phyloP scores from a whole-genome alignment of 495 filamentous ascomycete genomes.

The Talaromyces wortmannii region DNA sequence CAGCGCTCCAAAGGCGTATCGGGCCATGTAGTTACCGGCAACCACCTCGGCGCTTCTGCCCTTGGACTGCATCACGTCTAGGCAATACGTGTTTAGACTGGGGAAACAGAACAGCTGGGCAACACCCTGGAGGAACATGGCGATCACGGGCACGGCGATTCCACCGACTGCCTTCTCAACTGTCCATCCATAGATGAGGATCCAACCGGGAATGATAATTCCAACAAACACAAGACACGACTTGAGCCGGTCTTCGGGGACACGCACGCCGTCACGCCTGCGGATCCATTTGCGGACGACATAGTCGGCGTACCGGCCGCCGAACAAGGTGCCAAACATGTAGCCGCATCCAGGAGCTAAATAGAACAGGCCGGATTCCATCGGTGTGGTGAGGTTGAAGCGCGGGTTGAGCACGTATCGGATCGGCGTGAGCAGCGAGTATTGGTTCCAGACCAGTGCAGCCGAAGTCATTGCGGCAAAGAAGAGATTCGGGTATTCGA shows the following conservation, averaged over 20 bases:
- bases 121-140: conserved; percentile 66
- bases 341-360: conserved; percentile 68
- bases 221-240: conserved; percentile 54
- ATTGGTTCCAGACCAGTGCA: conserved; percentile 67
- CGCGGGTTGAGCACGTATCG: conserved; percentile 69
- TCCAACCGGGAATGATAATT: conserved; percentile 53
- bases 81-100: conserved; percentile 65
- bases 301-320: conserved; percentile 65
- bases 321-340: conserved; percentile 60
- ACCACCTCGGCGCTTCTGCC: conserved; percentile 58
- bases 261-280: conserved; percentile 47
- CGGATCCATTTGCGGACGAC: conserved; percentile 56
- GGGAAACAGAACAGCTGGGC: conserved; percentile 70
- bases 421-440: conserved; percentile 65
- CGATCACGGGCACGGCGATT: conserved; percentile 58
- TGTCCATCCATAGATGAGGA: conserved; percentile 67
- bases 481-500: conserved; percentile 60
- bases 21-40: conserved; percentile 65
- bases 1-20: conserved; percentile 61
- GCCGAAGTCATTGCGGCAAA: conserved; percentile 53
- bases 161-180: conserved; percentile 61
- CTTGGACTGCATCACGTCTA: conserved; percentile 62
- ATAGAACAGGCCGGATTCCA: conserved; percentile 65
- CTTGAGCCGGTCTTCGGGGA: conserved; percentile 64
- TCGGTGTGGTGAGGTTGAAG: conserved; percentile 58